Conservation (phyloP, 371 early-diverging fungal genomes). For the Mucor irregularis region DNA sequence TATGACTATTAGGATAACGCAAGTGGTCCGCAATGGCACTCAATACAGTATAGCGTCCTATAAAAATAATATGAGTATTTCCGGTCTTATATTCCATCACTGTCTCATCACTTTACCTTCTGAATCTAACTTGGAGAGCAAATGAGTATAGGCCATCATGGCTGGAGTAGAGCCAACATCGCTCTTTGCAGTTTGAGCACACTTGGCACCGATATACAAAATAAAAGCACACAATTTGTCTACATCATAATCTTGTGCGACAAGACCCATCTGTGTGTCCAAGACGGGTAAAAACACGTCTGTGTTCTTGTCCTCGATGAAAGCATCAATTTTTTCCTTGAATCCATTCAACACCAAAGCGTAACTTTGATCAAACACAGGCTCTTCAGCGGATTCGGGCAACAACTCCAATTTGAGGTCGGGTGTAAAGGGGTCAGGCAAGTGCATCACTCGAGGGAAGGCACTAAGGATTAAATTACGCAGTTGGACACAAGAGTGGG, state of each 20-base stretch:
- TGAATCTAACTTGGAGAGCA: slow-evolving; percentile 72
- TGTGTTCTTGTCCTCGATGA: slow-evolving; percentile 61
- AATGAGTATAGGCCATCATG: slow-evolving; percentile 76
- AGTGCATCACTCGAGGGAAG: slow-evolving; percentile 90
- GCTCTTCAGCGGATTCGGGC: slow-evolving; percentile 66
- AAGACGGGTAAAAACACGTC: slow-evolving; percentile 22
- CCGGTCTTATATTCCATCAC: not conserved
- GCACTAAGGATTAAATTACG: slow-evolving; percentile 94
- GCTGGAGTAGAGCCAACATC: slow-evolving; percentile 60
- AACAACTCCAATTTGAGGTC: slow-evolving; percentile 85
- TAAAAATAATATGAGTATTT: not conserved
- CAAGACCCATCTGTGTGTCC: slow-evolving; percentile 30
- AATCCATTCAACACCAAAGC: slow-evolving; percentile 55
- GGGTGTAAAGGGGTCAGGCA: slow-evolving; percentile 95
- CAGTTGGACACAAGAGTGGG: slow-evolving; percentile 89
- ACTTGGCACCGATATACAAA: slow-evolving; percentile 79
- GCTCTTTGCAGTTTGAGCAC: slow-evolving; percentile 51
- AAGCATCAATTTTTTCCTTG: slow-evolving; percentile 68
- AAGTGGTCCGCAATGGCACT: slow-evolving; percentile 93
- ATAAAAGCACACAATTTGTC: slow-evolving; percentile 77
- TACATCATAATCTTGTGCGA: slow-evolving; percentile 24
- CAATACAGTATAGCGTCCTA: slow-evolving; percentile 85
- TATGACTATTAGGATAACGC: slow-evolving; percentile 96
- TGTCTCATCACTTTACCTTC: slow-evolving; percentile 57
- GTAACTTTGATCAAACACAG: slow-evolving; percentile 56